Evolutionary conservation across 2,329 filamentous ascomycete species (phyloP).

Genomic region (Aspergillus fumigatiaffinis): DNA sequence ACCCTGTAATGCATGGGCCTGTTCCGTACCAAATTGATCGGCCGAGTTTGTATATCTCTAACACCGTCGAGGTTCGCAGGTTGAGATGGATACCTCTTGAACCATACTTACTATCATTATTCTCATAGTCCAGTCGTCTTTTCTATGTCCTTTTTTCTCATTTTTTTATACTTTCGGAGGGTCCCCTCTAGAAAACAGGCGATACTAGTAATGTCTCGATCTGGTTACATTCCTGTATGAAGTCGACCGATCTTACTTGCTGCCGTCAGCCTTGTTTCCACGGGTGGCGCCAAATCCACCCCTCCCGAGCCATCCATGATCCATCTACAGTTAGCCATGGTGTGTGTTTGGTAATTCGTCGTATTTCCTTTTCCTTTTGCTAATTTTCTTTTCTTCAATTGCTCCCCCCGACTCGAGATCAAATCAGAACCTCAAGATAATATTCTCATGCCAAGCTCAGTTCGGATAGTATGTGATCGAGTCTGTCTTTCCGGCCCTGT

Average conservation of each 20-base stretch:
- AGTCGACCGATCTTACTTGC: conserved; percentile 22
- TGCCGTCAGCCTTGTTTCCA: conserved; percentile 25
- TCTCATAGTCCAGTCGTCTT: not conserved
- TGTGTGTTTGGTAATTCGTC: not conserved
- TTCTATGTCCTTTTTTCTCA: not conserved
- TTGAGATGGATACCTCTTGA: not conserved
- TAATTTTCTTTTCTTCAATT: not conserved
- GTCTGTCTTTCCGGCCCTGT: conserved; percentile 13
- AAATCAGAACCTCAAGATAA: not conserved
- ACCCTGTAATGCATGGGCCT: conserved; percentile 12
- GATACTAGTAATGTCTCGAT: conserved; percentile 13
- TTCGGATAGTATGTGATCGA: not conserved
- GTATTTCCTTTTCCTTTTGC: not conserved
- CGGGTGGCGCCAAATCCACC: conserved; percentile 16
- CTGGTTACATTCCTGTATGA: conserved; percentile 20
- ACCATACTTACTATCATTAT: not conserved
- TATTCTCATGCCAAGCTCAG: conserved; percentile 19
- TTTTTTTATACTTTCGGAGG: not conserved
- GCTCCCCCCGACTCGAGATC: not conserved
- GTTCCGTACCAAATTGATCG: not conserved
- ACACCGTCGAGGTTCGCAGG: conserved; percentile 4
- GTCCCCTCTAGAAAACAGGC: not conserved
- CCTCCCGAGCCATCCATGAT: conserved; percentile 16
- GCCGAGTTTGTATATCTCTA: conserved; percentile 5
- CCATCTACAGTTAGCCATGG: conserved; percentile 1